phyloP scores from a whole-genome alignment of 139 green algal genomes.

The Haematococcus sp. region DNA sequence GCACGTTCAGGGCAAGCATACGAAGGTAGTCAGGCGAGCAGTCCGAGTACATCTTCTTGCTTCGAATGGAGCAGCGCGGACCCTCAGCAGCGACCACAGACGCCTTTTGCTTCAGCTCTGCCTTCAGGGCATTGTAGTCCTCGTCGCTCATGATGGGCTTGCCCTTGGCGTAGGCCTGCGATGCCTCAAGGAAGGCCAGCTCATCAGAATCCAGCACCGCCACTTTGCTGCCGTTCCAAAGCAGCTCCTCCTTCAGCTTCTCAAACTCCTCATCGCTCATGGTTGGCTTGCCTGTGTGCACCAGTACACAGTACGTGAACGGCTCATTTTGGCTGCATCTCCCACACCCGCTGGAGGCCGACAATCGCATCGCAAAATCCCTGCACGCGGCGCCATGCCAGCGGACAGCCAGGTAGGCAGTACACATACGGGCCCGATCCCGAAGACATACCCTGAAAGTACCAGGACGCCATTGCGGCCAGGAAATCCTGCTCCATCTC shows the following conservation, averaged over 20 bases:
- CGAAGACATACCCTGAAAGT: conserved; percentile 20
- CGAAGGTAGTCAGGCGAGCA: conserved; percentile 70
- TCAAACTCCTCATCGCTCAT: conserved; percentile 85
- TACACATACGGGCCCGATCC: too few relatives aligned
- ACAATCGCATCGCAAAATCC: too few relatives aligned
- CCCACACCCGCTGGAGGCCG: too few relatives aligned
- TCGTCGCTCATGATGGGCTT: conserved; percentile 79
- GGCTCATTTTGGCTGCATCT: too few relatives aligned
- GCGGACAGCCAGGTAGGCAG: too few relatives aligned
- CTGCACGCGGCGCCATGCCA: too few relatives aligned
- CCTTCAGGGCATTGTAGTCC: conserved; percentile 82
- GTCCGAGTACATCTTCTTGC: conserved; percentile 55
- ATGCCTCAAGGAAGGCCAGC: conserved; percentile 85
- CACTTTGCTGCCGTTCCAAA: conserved; percentile 82
- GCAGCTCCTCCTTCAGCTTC: conserved; percentile 84
- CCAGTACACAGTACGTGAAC: background rate
- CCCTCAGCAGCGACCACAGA: conserved; percentile 64
- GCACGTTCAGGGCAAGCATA: conserved; percentile 85
- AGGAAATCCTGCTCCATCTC: conserved; percentile 90
- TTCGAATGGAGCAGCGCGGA: conserved; percentile 75
- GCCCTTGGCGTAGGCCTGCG: conserved; percentile 55
- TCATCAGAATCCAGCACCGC: conserved; percentile 63
- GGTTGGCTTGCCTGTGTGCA: conserved; percentile 62
- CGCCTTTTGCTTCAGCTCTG: conserved; percentile 53
- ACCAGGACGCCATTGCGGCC: conserved; percentile 57